Evolutionary conservation across 202 grass and related monocot genomes (phyloP).

Genomic region (Bolboschoenoplectus hybrid): DNA sequence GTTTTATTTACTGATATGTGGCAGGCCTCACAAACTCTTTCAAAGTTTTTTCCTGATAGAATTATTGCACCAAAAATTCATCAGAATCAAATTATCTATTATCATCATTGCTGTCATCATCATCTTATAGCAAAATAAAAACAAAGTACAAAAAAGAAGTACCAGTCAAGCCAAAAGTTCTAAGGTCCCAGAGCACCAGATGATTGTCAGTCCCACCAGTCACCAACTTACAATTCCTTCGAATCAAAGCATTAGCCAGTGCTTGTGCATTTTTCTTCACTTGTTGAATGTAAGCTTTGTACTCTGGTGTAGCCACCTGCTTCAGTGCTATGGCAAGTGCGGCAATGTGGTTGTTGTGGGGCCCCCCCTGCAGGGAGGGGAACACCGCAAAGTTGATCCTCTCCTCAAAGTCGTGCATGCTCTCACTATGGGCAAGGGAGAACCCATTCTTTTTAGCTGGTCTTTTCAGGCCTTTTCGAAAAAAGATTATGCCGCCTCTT

Average conservation of each 20-base stretch:
- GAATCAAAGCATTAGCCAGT: constrained; percentile 53
- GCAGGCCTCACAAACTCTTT: constrained; percentile 56
- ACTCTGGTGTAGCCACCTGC: constrained; percentile 53
- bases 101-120: not conserved
- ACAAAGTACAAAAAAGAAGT: not conserved
- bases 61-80: constrained; percentile 29
- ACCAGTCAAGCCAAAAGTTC: constrained; percentile 58
- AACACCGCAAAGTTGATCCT: constrained; percentile 59
- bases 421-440: constrained; percentile 32
- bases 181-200: constrained; percentile 60
- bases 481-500: constrained; percentile 59
- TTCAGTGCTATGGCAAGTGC: constrained; percentile 59
- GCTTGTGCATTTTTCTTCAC: constrained; percentile 62
- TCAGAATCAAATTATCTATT: constrained; percentile 25
- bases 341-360: constrained; percentile 59
- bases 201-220: constrained; percentile 59
- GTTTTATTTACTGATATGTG: constrained; percentile 58
- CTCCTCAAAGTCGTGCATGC: constrained; percentile 51
- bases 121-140: constrained; percentile 1
- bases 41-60: constrained; percentile 55
- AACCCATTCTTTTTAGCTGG: constrained; percentile 34
- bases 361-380: constrained; percentile 55
- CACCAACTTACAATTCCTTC: constrained; percentile 59
- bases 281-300: constrained; percentile 55
- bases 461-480: constrained; percentile 49